Evolutionary conservation across 2,329 filamentous ascomycete genomes (phyloP).

Genomic region (Colletotrichum agaves): DNA sequence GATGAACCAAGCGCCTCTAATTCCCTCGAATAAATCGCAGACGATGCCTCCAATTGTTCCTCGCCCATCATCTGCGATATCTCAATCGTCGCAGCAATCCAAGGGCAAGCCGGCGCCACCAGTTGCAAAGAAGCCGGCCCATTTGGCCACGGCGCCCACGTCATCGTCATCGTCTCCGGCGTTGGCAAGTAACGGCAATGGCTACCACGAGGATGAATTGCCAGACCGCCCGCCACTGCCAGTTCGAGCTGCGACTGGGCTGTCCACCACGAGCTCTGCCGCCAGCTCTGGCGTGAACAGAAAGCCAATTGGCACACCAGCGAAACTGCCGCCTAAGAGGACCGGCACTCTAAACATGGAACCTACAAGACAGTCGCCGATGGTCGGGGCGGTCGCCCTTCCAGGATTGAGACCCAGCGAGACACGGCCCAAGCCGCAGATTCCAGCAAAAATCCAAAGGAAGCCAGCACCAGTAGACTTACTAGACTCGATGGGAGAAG

Average conservation of each 20-base stretch:
- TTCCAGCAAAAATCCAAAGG: constrained; percentile 32
- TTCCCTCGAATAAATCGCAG: constrained; percentile 25
- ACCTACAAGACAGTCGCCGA: constrained; percentile 27
- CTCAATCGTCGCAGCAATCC: constrained; percentile 46
- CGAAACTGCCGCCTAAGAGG: constrained; percentile 20
- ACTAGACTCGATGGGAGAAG: constrained; percentile 61
- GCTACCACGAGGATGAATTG: constrained; percentile 37
- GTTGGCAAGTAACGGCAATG: constrained; percentile 35
- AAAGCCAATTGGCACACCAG: constrained; percentile 27
- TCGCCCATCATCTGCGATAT: constrained; percentile 48
- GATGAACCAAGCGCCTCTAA: constrained; percentile 24
- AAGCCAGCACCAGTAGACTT: constrained; percentile 49
- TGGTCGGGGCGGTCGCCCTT: constrained; percentile 32
- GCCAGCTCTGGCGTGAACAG: constrained; percentile 8
- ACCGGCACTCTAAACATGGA: constrained; percentile 19
- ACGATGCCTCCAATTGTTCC: constrained; percentile 42
- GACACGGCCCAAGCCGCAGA: constrained; percentile 23
- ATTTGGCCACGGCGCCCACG: constrained; percentile 54
- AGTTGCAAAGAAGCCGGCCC: constrained; percentile 72
- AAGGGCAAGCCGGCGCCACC: constrained; percentile 61
- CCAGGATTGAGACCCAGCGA: constrained; percentile 35
- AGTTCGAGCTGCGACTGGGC: constrained; percentile 32
- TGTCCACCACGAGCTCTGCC: constrained; percentile 12
- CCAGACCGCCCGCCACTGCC: constrained; percentile 40
- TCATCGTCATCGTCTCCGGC: constrained; percentile 42